Evolutionary conservation across 306 rosid genomes (phyloP).

Genomic region (Potentilla sterilis): DNA sequence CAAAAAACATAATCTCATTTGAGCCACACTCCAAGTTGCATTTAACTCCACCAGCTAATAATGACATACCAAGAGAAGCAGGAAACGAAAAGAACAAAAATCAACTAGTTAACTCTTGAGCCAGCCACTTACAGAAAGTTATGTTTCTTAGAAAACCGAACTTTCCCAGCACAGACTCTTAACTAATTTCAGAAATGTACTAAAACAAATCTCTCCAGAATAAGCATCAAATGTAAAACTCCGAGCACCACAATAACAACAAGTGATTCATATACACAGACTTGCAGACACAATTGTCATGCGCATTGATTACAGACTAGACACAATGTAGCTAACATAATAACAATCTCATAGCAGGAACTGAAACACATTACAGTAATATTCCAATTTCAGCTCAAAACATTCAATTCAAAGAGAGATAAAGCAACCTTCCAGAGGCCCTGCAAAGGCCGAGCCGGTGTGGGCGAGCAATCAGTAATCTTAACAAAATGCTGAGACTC

Average conservation of each 20-base stretch:
- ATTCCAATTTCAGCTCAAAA: background rate
- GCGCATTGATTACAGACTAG: no score
- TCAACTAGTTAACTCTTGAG: no score
- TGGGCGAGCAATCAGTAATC: slow-evolving; percentile 74
- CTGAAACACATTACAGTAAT: no score
- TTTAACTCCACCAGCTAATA: background rate
- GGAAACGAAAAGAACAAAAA: no score
- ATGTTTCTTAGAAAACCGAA: no score
- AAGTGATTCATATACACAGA: no score
- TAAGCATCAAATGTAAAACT: background rate
- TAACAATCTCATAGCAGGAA: no score
- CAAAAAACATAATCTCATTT: background rate
- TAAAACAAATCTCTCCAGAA: background rate
- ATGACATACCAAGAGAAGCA: slow-evolving; percentile 11
- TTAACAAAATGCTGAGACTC: slow-evolving; percentile 94
- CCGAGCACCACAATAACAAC: background rate
- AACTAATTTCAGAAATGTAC: background rate
- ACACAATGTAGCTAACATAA: no score
- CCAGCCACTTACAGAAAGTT: no score
- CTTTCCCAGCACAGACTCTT: no score
- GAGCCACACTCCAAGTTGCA: background rate
- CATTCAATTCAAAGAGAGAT: slow-evolving; percentile 30
- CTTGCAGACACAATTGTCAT: no score
- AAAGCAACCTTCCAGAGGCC: slow-evolving; percentile 92
- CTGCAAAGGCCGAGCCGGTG: slow-evolving; percentile 78